phyloP scores from a whole-genome alignment of 768 basidiomycete genomes.

The Mycena belliarum region DNA sequence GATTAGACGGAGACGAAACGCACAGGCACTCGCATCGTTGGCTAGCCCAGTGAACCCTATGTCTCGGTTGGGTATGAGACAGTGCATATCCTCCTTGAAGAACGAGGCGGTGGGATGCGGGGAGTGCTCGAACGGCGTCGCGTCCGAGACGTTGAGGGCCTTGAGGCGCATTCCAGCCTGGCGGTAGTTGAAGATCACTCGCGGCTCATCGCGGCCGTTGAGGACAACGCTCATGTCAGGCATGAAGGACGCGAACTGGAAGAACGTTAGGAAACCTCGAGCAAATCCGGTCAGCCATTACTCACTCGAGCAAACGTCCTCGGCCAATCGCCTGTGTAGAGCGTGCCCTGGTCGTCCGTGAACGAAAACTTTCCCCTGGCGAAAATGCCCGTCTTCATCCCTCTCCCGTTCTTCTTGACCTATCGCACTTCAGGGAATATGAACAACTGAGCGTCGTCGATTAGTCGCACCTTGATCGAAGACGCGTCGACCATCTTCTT shows the following conservation, averaged over 20 bases:
- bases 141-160: constrained; percentile 17
- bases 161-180: background rate
- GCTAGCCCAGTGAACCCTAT: constrained; percentile 17
- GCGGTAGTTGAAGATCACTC: constrained; percentile 20
- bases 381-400: constrained; percentile 17
- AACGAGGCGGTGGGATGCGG: constrained; percentile 16
- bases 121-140: constrained; percentile 18
- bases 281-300: background rate
- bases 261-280: background rate
- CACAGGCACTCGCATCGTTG: constrained; percentile 22
- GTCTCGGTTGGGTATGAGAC: constrained; percentile 11
- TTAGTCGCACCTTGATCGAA: background rate
- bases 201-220: constrained; percentile 24
- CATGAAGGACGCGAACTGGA: constrained; percentile 13
- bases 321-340: constrained; percentile 19
- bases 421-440: background rate
- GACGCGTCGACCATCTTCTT: constrained; percentile 11
- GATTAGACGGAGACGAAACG: background rate
- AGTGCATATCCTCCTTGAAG: constrained; percentile 19
- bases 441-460: background rate
- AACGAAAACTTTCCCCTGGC: background rate
- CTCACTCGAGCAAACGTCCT: constrained; percentile 15
- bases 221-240: constrained; percentile 20
- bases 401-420: constrained; percentile 11
- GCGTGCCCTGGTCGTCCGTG: constrained; percentile 17